A percentile compares a stretch with the other conserved stretches of the same genome.
Conservation (phyloP, 306 rosid species). For the Quercus gilva region DNA sequence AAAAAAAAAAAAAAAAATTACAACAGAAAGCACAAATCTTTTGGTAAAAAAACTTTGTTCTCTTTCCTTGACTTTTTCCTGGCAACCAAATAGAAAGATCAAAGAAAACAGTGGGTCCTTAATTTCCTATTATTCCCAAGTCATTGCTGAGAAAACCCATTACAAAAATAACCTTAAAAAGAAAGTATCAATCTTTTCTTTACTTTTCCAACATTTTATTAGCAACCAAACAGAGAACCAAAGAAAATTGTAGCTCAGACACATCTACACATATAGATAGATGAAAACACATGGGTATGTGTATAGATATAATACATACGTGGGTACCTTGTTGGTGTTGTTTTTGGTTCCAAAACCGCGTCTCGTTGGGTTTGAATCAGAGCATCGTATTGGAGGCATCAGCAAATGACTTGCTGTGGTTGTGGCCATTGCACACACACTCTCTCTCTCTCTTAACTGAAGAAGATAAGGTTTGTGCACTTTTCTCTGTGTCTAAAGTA, state of each 20-base stretch:
- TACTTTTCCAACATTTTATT: neutral
- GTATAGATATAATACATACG: neutral
- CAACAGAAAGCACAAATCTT: neutral
- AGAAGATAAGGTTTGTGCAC: neutral
- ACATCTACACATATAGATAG: neutral
- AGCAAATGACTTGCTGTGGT: conserved; percentile 31
- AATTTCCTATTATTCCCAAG: neutral
- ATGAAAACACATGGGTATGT: neutral
- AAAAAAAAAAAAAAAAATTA: neutral
- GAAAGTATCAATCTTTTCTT: no score
- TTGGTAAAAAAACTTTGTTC: neutral
- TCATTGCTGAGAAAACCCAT: neutral
- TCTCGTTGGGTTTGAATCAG: conserved; percentile 49
- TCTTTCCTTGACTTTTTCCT: neutral
- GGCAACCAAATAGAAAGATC: neutral
- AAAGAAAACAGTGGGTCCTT: neutral
- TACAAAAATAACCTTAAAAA: neutral
- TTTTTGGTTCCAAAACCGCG: conserved; percentile 59
- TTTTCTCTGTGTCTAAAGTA: no score
- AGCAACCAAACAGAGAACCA: neutral
- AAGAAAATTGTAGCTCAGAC: neutral
- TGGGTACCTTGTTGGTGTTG: conserved; percentile 26
- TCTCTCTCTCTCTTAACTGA: neutral
- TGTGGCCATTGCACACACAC: neutral
- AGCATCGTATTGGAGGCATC: conserved; percentile 38